Evolutionary conservation across 192 early-diverging fungal genomes (phyloP).

Genomic region (Linnemannia schmuckeri): DNA sequence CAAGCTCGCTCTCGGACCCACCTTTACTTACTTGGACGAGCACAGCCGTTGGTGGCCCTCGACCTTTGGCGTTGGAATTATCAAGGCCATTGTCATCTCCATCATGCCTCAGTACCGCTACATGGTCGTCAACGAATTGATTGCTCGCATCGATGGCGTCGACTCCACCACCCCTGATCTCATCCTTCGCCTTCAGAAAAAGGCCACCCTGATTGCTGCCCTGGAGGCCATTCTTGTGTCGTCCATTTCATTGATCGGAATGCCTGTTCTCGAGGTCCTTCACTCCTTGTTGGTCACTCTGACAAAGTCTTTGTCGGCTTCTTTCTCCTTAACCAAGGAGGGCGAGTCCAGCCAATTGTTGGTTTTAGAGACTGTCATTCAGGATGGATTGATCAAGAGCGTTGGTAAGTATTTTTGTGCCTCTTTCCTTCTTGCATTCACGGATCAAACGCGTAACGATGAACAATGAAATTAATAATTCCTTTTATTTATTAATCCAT

Average conservation of each 20-base stretch:
- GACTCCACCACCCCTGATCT: constrained; percentile 37
- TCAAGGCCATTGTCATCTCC: constrained; percentile 38
- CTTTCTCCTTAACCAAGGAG: constrained; percentile 25
- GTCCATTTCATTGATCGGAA: constrained; percentile 59
- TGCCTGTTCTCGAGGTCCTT: constrained; percentile 67
- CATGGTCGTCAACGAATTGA: constrained; percentile 64
- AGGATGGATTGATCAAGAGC: constrained; percentile 43
- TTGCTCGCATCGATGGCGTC: constrained; percentile 52
- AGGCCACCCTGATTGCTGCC: constrained; percentile 60
- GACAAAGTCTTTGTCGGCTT: constrained; percentile 44
- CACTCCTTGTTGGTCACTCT: constrained; percentile 58
- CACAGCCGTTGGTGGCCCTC: constrained; percentile 54
- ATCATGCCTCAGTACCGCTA: constrained; percentile 62
- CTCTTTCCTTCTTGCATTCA: neutral
- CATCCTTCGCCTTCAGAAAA: constrained; percentile 47
- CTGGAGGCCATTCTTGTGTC: constrained; percentile 59
- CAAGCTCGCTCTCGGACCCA: constrained; percentile 31
- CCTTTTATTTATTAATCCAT: neutral
- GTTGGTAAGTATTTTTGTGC: constrained; percentile 31
- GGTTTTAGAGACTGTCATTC: constrained; percentile 25
- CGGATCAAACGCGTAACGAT: neutral
- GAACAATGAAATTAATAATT: neutral
- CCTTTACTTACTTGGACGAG: constrained; percentile 53
- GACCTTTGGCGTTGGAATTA: constrained; percentile 48
- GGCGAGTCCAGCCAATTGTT: constrained; percentile 21